Base-by-base conservation (phyloP, 768 basidiomycete genomes). In the Leccinum broughii region DNA sequence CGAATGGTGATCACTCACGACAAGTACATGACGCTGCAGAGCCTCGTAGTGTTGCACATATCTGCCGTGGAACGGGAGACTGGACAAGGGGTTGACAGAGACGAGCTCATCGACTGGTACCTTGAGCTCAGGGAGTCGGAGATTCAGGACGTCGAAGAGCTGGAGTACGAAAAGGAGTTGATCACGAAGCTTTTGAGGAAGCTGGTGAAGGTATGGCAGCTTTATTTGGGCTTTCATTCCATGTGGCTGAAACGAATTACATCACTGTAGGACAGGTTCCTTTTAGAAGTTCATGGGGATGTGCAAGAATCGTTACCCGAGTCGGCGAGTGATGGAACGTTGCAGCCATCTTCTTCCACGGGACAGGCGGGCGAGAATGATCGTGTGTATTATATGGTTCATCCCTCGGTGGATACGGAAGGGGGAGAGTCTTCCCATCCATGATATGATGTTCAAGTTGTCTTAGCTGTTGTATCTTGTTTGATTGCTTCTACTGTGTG, bases 51-150 rank as follows among this genome's bases (percentile, higher is more conserved):
- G 30, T 69, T 95, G 58, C 89, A 95, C 67, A 77, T 99, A 26
- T 79, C 86, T 17, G 85, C 88, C 39, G 78, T 86, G 13, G 97
- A 99, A 76, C 80, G 83, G 28, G 84, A 86, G 66, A 88, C 84
- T 0, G 89, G 88, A 20, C 80, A 76, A 55, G 95, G 95, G 3
- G 76, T 96, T 44, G 91, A 94, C 68, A 83, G 89, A 50, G 94
- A 96, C 65, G 95, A 97, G 66, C 81, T 99, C 57, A 90, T 96
- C 63, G 93, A 96, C 71, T 96, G 94, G 95, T 98, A 98, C 71
- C 83, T 98, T 57, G 97, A 99, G 77, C 76, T 84, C 64, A 90
- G 86, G 72, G 97, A 99, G 74, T 78, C 80, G 9, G 90, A 94
- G 62, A 77, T 98, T 41, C 84, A 88, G 63, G 87, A 89, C 55